phyloP scores from a whole-genome alignment of 139 green algal species.

The Deuterostichococcus epilithicus region DNA sequence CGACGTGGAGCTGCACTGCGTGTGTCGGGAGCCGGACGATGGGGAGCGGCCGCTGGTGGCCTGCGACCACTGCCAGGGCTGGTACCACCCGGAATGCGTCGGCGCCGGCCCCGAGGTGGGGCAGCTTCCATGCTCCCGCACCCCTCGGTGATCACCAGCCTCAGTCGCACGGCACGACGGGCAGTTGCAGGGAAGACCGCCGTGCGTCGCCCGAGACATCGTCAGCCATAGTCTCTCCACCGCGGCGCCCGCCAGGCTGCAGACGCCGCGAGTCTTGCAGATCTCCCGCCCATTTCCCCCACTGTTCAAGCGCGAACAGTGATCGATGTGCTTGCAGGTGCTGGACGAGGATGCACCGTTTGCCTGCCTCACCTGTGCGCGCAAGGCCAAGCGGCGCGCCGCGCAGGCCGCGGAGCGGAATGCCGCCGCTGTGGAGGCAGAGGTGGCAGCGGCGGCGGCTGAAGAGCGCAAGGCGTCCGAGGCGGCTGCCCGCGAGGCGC shows the following conservation, averaged over 20 bases:
- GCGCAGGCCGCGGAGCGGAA: neutral
- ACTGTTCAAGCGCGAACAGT: neutral
- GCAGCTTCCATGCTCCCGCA: neutral
- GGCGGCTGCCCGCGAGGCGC: neutral
- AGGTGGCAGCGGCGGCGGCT: neutral
- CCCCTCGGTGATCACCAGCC: too few species aligned
- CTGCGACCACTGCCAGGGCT: slow-evolving; percentile 26
- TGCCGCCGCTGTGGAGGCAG: neutral
- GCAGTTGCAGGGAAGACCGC: neutral
- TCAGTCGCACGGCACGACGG: too few species aligned
- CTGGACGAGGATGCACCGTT: neutral
- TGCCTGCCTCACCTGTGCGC: neutral
- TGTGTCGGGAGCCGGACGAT: slow-evolving; percentile 26
- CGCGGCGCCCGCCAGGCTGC: too few species aligned
- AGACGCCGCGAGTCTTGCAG: neutral
- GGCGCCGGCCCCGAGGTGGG: slow-evolving; percentile 31
- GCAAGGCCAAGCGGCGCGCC: neutral
- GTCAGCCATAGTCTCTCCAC: neutral
- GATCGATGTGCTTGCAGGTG: neutral
- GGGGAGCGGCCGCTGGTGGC: slow-evolving; percentile 1
- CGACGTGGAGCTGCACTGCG: slow-evolving; percentile 19
- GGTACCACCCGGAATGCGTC: slow-evolving; percentile 49
- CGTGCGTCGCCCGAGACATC: neutral
- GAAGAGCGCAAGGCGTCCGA: neutral
- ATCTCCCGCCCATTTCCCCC: neutral